These are phyloP conservation scores for Geotrichum macrosporum DNA, from an alignment of 1,139 yeast species.

Conservation along the genomic window DNA sequence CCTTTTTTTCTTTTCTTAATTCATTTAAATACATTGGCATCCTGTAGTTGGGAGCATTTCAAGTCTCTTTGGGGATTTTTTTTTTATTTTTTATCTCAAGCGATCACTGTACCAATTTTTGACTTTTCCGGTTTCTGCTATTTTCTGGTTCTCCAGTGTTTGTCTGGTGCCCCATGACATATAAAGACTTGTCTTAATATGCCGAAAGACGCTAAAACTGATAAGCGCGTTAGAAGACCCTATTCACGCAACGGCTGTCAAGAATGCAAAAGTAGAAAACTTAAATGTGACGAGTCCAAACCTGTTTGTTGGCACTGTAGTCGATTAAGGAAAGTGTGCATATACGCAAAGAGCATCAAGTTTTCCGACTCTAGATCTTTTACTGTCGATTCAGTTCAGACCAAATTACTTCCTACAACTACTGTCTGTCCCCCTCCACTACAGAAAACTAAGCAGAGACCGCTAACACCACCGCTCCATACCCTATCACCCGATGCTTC, in stretches of 20 bases:
- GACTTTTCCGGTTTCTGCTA: too few relatives aligned
- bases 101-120: too few relatives aligned
- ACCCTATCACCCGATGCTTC: too few relatives aligned
- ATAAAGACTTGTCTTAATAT: too few relatives aligned
- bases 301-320: constrained; percentile 59
- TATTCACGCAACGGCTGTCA: constrained; percentile 60
- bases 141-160: constrained; percentile 1
- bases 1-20: too few relatives aligned
- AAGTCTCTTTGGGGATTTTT: too few relatives aligned
- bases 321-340: constrained; percentile 47
- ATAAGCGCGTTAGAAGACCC: constrained; percentile 17
- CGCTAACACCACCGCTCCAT: too few relatives aligned
- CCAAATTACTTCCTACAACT: not conserved
- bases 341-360: constrained; percentile 33
- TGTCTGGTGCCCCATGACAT: too few relatives aligned
- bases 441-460: not conserved
- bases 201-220: constrained; percentile 7
- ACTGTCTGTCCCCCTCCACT: not conserved
- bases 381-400: constrained; percentile 6
- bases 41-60: too few relatives aligned
- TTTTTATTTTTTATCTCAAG: too few relatives aligned
- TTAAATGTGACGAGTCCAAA: constrained; percentile 61
- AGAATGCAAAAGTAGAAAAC: constrained; percentile 59
- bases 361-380: constrained; percentile 14
- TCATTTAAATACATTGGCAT: too few relatives aligned